phyloP scores from a whole-genome alignment of 495 filamentous ascomycete genomes.

The Rusavskia elegans region DNA sequence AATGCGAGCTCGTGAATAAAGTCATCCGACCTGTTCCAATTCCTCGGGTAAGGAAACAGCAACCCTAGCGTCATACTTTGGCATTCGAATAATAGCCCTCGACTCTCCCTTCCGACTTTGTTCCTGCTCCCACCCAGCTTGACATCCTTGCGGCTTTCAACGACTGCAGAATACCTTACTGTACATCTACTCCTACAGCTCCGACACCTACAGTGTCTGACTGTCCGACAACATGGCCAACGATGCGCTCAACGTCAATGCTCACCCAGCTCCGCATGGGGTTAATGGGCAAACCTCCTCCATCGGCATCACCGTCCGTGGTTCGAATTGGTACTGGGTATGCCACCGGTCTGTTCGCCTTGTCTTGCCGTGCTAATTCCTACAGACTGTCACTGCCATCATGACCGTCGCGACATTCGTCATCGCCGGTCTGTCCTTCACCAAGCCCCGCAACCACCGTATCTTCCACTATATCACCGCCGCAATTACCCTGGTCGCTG shows the following conservation, averaged over 20 bases:
- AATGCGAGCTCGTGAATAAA: neutral
- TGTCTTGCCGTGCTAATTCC: slow-evolving; percentile 14
- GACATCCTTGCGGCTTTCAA: neutral
- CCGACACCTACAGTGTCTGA: neutral
- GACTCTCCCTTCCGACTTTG: neutral
- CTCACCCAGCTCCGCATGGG: slow-evolving; percentile 7
- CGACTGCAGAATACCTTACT: no score
- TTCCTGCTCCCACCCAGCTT: neutral
- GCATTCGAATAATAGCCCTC: neutral
- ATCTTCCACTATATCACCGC: slow-evolving; percentile 58
- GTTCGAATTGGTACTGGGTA: slow-evolving; percentile 43
- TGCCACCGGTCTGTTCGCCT: slow-evolving; percentile 5
- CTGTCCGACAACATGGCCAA: slow-evolving; percentile 17
- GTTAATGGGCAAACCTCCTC: slow-evolving; percentile 26
- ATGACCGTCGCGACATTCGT: slow-evolving; percentile 22
- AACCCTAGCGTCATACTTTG: neutral
- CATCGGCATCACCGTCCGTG: slow-evolving; percentile 45
- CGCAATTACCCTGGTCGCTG: slow-evolving; percentile 39
- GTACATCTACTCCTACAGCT: neutral
- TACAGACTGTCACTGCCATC: slow-evolving; percentile 22
- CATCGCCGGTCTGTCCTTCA: slow-evolving; percentile 30
- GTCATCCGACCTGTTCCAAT: neutral
- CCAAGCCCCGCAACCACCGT: slow-evolving; percentile 34
- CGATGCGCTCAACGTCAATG: slow-evolving; percentile 35
- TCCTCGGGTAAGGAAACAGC: no score